Conservation (phyloP, 495 filamentous ascomycete genomes). For the Penicillium nucicola region DNA sequence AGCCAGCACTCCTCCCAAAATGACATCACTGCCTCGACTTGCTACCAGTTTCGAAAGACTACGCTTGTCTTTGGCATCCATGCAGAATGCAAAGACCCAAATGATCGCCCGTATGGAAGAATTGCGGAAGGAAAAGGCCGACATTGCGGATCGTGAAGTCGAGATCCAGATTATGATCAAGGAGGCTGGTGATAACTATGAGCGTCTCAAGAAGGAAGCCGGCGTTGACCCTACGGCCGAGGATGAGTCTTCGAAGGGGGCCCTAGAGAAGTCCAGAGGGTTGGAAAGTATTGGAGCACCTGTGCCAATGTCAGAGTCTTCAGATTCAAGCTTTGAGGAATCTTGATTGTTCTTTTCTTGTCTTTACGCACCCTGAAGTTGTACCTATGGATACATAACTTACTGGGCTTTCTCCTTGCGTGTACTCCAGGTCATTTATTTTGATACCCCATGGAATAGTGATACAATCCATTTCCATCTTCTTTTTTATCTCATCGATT, state of each 20-base stretch:
- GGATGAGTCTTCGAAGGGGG: conserved; percentile 25
- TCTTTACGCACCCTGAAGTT: not conserved
- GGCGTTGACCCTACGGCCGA: conserved; percentile 34
- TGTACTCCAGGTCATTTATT: conserved; percentile 11
- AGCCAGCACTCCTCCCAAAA: conserved; percentile 53
- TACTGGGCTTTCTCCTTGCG: not conserved
- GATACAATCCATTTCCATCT: conserved; percentile 14
- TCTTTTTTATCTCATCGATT: not conserved
- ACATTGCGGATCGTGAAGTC: conserved; percentile 69
- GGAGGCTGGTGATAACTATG: conserved; percentile 78
- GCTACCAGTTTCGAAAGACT: conserved; percentile 47
- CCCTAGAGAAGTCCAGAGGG: conserved; percentile 35
- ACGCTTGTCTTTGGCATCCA: conserved; percentile 48
- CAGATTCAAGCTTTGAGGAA: conserved; percentile 27
- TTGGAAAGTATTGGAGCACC: conserved; percentile 42
- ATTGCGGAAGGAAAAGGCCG: conserved; percentile 60
- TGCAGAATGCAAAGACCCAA: conserved; percentile 51
- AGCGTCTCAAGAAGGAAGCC: conserved; percentile 54
- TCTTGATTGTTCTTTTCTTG: conserved; percentile 12
- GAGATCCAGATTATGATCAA: conserved; percentile 80
- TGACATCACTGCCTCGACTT: conserved; percentile 56
- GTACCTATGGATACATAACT: no score
- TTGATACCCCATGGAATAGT: conserved; percentile 22
- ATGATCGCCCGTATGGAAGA: conserved; percentile 59
- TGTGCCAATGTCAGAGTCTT: conserved; percentile 14